Evolutionary conservation across 2,329 filamentous ascomycete genomes (phyloP), one percentile per base, ranked within the genome.

Genomic region (Orbilia oligospora): DNA sequence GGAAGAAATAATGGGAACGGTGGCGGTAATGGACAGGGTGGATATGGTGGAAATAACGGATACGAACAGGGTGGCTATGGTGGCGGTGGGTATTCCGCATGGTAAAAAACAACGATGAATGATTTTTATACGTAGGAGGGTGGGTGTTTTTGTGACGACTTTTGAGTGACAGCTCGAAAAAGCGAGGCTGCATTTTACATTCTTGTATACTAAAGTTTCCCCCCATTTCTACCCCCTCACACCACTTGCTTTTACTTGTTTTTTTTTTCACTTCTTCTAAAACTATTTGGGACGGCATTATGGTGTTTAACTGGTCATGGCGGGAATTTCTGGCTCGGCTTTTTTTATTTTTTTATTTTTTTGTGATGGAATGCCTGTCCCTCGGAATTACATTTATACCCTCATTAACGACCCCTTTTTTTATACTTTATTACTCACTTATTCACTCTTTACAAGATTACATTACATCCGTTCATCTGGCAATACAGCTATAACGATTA

Each of bases 391-490:
- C 20, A 55, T 41, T 46, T 76, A 76, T 76, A 76, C 72, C 72
- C 72, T 70, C 58, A 44, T 76, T 76, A 71, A 76, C 72, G 72
- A 76, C 66, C 49, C 20, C 38, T n/a, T 66, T 55, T 53, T n/a
- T n/a, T n/a, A n/a, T 61, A 70, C 4, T 46, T 24, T 61, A 22
- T 20, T 24, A 70, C 61, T 70, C 53, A 70, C 33, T 61, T 24
- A 70, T 70, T 70, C 53, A 70, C 33, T 61, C 38, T 46, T 61
- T 30, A 51, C 48, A 24, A 51, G 20, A 51, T 24, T 2, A 2
- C 3, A 6, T 6, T 27, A 14, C 20, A 20, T 20, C 22, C 1
- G 27, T 30, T 6, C 27, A 30, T 3, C 6, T 30, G n/a, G n/a
- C n/a, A n/a, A n/a, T n/a, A n/a, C n/a, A n/a, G n/a, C n/a, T n/a